These are phyloP conservation scores for Penicillium sp. DNA, from an alignment of 2,329 filamentous ascomycete species.

Conservation along the genomic window DNA sequence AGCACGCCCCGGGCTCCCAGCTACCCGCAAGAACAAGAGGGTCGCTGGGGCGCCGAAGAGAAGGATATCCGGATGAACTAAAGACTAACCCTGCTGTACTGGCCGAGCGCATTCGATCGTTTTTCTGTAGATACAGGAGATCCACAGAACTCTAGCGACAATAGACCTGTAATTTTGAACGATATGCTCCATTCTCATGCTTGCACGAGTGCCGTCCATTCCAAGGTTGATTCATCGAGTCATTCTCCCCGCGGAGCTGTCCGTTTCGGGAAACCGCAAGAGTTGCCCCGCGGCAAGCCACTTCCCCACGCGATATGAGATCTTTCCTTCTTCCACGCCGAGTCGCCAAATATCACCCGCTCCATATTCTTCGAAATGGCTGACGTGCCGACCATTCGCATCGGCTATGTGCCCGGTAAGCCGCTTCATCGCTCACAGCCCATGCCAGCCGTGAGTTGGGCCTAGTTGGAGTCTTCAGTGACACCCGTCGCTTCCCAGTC, in stretches of 20 bases:
- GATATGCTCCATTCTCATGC: conserved; percentile 1
- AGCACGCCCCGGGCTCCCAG: conserved; percentile 23
- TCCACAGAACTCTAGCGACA: conserved; percentile 6
- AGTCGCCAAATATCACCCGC: too few species aligned
- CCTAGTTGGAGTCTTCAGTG: too few species aligned
- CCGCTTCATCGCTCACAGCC: too few species aligned
- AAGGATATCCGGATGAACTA: conserved; percentile 42
- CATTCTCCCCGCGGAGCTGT: neutral
- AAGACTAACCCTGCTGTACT: neutral
- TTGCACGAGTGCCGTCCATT: neutral
- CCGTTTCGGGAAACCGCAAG: conserved; percentile 11
- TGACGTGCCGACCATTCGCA: conserved; percentile 35
- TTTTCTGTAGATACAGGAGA: conserved; percentile 22
- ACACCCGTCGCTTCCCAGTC: too few species aligned
- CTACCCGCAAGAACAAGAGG: conserved; percentile 25
- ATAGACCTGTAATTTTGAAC: conserved; percentile 9
- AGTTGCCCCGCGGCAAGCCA: conserved; percentile 13
- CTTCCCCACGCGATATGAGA: neutral
- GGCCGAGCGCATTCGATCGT: neutral
- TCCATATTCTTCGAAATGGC: conserved; percentile 27
- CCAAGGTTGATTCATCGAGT: conserved; percentile 5
- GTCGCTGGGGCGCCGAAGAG: conserved; percentile 31
- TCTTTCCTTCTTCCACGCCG: neutral
- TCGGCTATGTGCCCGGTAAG: conserved; percentile 49
- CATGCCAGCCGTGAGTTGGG: too few species aligned